A percentile compares a stretch with the other conserved stretches of the same genome.
Conservation (phyloP, 1,284 basidiomycete species). For the Volvariella volvacea region DNA sequence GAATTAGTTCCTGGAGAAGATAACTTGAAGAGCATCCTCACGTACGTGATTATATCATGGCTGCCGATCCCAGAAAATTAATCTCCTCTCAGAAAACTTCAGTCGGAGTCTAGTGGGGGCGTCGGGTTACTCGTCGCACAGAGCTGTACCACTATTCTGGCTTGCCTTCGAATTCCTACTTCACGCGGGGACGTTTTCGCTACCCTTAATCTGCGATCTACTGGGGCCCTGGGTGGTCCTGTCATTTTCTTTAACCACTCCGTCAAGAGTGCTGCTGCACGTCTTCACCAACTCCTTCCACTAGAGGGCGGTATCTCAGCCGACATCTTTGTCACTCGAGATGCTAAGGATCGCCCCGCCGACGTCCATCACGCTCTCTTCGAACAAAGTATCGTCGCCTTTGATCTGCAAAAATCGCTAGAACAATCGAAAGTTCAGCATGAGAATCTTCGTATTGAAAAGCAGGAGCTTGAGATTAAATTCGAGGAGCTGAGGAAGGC, state of each 20-base stretch:
- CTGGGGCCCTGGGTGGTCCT: neutral
- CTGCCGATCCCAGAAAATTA: no score
- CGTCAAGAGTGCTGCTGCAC: neutral
- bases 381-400: neutral
- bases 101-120: no score
- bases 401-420: neutral
- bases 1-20: no score
- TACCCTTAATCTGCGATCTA: neutral
- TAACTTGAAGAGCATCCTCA: no score
- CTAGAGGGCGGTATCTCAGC: neutral
- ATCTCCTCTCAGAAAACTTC: no score
- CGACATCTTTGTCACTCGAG: neutral
- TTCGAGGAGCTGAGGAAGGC: neutral
- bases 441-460: neutral
- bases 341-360: neutral
- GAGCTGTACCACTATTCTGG: neutral
- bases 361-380: slow-evolving; percentile 1
- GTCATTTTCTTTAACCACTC: neutral
- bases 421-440: neutral
- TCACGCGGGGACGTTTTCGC: neutral
- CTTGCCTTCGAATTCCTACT: neutral
- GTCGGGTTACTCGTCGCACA: no score
- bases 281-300: neutral
- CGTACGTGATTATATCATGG: no score
- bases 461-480: neutral